These are phyloP conservation scores for Lepidium aucheri DNA, from an alignment of 345 rosid genomes.

Conservation along the genomic window DNA sequence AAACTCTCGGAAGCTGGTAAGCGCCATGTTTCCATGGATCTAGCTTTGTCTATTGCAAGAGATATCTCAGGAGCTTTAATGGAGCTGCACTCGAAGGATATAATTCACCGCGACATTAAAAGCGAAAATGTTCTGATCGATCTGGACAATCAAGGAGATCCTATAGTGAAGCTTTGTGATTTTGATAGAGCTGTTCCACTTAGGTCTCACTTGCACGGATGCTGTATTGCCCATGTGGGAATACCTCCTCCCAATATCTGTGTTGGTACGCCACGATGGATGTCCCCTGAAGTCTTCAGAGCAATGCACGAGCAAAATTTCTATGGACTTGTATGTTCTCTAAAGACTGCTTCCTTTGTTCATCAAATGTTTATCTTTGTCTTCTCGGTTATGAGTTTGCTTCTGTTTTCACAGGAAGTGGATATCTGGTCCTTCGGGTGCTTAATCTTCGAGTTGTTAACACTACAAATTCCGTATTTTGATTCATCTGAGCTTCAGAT, in stretches of 20 bases:
- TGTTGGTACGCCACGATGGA: conserved; percentile 99
- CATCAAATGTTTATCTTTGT: background rate
- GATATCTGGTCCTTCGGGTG: conserved; percentile 98
- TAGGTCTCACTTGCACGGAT: conserved; percentile 59
- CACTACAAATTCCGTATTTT: conserved; percentile 67
- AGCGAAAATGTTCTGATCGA: conserved; percentile 91
- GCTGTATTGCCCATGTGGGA: conserved; percentile 79
- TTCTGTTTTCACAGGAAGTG: conserved; percentile 60
- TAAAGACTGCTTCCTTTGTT: background rate
- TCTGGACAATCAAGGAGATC: conserved; percentile 49
- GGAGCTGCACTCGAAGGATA: conserved; percentile 79
- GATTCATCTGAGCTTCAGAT: conserved; percentile 50
- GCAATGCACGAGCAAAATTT: conserved; percentile 52
- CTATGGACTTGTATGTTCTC: conserved; percentile 69
- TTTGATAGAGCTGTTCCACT: conserved; percentile 94
- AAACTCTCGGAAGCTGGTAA: conserved; percentile 58
- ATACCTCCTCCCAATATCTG: conserved; percentile 72
- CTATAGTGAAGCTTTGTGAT: conserved; percentile 82
- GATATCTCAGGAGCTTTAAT: conserved; percentile 69
- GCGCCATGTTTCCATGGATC: conserved; percentile 52
- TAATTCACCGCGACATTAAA: conserved; percentile 93
- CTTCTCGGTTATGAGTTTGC: conserved; percentile 1
- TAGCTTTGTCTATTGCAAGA: conserved; percentile 62
- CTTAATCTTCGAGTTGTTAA: conserved; percentile 72
- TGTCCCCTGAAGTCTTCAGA: conserved; percentile 91